Conservation (phyloP, 768 basidiomycete species). For the Leccinum olivaceopallidum region DNA sequence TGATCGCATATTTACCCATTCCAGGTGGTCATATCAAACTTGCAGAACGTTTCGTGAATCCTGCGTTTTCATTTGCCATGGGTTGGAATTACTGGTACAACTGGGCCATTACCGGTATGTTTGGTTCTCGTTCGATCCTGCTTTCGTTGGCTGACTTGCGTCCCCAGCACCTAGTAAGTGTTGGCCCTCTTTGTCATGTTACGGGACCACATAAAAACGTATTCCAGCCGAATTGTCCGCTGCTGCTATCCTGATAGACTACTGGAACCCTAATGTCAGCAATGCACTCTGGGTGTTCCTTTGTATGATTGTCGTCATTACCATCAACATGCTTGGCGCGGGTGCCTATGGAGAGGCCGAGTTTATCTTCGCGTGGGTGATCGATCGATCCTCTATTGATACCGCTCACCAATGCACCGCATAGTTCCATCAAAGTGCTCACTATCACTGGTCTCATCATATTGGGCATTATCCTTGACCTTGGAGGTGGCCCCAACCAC, state of each 20-base stretch:
- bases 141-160: not conserved
- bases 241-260: constrained; percentile 74
- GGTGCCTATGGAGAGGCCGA: constrained; percentile 84
- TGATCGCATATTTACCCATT: constrained; percentile 75
- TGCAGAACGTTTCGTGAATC: constrained; percentile 81
- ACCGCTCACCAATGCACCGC: not conserved
- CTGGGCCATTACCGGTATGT: constrained; percentile 28
- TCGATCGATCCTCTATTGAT: not conserved
- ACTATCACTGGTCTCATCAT: constrained; percentile 75
- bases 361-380: constrained; percentile 72
- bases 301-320: constrained; percentile 71
- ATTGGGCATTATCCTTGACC: constrained; percentile 73
- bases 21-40: constrained; percentile 81
- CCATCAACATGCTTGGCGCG: constrained; percentile 75
- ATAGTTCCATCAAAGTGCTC: constrained; percentile 83
- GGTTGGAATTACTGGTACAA: constrained; percentile 58
- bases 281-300: constrained; percentile 82
- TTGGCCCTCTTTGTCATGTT: not conserved
- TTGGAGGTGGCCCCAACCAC: constrained; percentile 85
- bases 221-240: constrained; percentile 33
- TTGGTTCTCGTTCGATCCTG: not conserved
- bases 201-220: constrained; percentile 4
- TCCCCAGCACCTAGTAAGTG: constrained; percentile 27
- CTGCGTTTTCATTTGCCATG: constrained; percentile 60
- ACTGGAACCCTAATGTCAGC: constrained; percentile 58